Percentiles rank a stretch among this genome's conserved stretches.
These are phyloP conservation scores for Naganishia onofrii DNA, from an alignment of 768 basidiomycete genomes.

Conservation along the genomic window DNA sequence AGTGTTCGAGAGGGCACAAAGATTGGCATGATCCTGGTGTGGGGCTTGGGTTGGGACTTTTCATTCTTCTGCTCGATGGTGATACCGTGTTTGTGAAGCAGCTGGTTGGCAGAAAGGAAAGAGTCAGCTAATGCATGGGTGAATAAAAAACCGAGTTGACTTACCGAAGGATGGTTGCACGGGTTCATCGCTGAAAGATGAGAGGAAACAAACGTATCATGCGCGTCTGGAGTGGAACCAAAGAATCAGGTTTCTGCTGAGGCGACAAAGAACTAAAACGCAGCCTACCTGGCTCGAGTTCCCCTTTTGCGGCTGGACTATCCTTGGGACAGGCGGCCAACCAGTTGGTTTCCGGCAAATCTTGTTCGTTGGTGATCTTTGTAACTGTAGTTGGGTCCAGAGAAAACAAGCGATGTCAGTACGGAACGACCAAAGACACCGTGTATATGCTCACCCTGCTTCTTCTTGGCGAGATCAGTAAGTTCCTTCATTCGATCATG, in stretches of 20 bases:
- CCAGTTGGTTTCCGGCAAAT: constrained; percentile 47
- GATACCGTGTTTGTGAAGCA: constrained; percentile 51
- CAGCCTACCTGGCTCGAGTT: constrained; percentile 41
- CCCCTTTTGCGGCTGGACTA: constrained; percentile 44
- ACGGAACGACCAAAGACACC: background rate
- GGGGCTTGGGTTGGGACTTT: constrained; percentile 50
- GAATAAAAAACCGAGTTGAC: no score
- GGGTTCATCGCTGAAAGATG: constrained; percentile 51
- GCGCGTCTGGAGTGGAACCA: constrained; percentile 32
- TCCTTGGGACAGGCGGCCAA: constrained; percentile 47
- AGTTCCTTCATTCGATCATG: constrained; percentile 47
- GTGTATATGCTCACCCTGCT: constrained; percentile 34
- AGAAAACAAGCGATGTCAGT: background rate
- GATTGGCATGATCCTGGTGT: constrained; percentile 51
- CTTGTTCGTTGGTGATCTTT: constrained; percentile 43
- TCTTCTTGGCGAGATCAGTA: constrained; percentile 40
- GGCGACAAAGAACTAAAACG: constrained; percentile 12
- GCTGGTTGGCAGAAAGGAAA: constrained; percentile 31
- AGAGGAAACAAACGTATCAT: constrained; percentile 50
- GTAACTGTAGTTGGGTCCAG: constrained; percentile 37
- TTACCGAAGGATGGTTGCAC: constrained; percentile 50
- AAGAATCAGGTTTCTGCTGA: background rate
- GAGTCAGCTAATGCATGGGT: no score
- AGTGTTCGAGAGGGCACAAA: constrained; percentile 50
- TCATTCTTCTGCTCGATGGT: constrained; percentile 44